Base-by-base conservation (phyloP, 2,329 filamentous ascomycete genomes). In the Nectriaceae sp. region DNA sequence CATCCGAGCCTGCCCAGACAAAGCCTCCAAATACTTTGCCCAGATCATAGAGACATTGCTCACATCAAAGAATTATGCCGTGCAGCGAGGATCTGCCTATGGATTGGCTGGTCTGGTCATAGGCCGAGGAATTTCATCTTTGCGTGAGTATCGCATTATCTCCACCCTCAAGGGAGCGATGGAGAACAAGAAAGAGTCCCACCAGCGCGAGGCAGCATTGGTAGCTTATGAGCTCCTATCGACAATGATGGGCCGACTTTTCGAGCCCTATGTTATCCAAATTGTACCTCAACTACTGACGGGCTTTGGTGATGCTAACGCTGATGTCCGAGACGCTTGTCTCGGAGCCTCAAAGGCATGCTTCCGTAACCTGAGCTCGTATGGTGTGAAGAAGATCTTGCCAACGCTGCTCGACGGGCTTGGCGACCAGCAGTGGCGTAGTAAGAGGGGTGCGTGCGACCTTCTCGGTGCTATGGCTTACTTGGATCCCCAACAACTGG, bases 401-500 rank as follows among this genome's bases (percentile, higher is more conserved):
- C 94, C 94, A 3, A 96, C 89, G 11, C 80, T 99, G 6, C 80
- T 99, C 3, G 86, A 94, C 56, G 94, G 95, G 49, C 82, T 99
- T 10, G 92, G 97, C 55, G 94, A 99, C 56, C 84, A 89, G 44
- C 93, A 97, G 69, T 99, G 94, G 94, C 88, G 94, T 64, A 97
- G 91, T 74, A 97, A 99, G 73, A 96, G 96, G 74, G 94, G 95
- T 60, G 94, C 94, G 45, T 99, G 94, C 65, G 94, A 99, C 66
- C 85, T 96, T 21, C 80, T 99, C 13, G 94, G 94, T 67, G 94
- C 94, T 54, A 99, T 99, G 94, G 95, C 94, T 4, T 99, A 99
- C 67, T 82, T 99, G 24, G 94, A 97, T 67, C 93, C 95, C 6
- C 89, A 97, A 57, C 94, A 99, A 68, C 81, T 99, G 16, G 91